Conservation (phyloP, 2,329 filamentous ascomycete species). For the Stachybotrys elegans region DNA sequence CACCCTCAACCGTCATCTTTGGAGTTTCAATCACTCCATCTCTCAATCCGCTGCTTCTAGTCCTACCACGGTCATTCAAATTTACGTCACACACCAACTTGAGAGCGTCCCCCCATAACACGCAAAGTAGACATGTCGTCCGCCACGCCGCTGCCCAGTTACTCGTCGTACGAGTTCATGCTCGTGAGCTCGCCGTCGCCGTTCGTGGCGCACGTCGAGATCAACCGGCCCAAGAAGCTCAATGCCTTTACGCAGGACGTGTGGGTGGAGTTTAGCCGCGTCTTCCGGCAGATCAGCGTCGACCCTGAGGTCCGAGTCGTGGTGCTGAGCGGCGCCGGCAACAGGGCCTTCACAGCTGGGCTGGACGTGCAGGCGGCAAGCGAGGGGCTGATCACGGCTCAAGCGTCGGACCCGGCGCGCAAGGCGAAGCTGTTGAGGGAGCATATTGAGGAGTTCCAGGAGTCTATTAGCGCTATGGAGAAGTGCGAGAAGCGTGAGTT, state of each 20-base stretch:
- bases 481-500: conserved; percentile 81
- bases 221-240: conserved; percentile 79
- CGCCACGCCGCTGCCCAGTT: conserved; percentile 26
- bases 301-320: conserved; percentile 72
- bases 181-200: conserved; percentile 65
- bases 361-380: conserved; percentile 74
- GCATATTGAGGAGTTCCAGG: conserved; percentile 76
- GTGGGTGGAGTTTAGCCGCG: conserved; percentile 73
- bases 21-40: too few species aligned
- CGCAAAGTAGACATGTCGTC: too few species aligned
- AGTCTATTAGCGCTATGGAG: conserved; percentile 70
- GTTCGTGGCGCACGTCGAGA: conserved; percentile 85
- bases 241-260: conserved; percentile 83
- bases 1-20: background rate
- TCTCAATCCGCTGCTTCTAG: background rate
- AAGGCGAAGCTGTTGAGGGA: conserved; percentile 57
- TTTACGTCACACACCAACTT: too few species aligned
- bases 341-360: conserved; percentile 79
- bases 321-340: conserved; percentile 74
- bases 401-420: conserved; percentile 54
- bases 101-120: too few species aligned
- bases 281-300: conserved; percentile 68
- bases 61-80: too few species aligned
- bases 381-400: conserved; percentile 37
- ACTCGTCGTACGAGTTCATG: conserved; percentile 59